phyloP scores from a whole-genome alignment of 352 stramenopile species.

The Phytophthora foliorum region DNA sequence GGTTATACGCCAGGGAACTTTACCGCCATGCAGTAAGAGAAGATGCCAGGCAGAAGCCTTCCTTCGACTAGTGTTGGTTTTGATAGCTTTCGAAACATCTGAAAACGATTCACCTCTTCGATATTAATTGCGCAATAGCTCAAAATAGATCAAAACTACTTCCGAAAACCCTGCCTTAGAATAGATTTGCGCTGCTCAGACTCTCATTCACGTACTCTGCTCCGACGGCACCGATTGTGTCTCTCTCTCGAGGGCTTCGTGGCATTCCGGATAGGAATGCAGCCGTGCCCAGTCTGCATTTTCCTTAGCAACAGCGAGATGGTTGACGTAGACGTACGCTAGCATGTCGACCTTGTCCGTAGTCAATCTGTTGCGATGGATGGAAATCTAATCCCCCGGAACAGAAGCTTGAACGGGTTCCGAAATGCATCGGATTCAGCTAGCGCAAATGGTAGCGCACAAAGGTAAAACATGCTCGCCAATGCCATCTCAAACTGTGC shows the following conservation, averaged over 20 bases:
- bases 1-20: too few relatives aligned
- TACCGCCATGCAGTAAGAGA: too few relatives aligned
- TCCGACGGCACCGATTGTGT: too few relatives aligned
- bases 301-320: not conserved
- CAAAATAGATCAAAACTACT: conserved; percentile 1
- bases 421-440: conserved; percentile 11
- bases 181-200: not conserved
- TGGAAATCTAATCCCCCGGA: conserved; percentile 5
- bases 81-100: not conserved
- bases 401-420: not conserved
- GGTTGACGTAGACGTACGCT: not conserved
- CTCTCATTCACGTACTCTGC: not conserved
- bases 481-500: conserved; percentile 15
- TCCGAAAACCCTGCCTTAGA: too few relatives aligned
- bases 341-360: not conserved
- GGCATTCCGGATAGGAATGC: not conserved
- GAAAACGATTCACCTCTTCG: not conserved
- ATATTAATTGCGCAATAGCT: conserved; percentile 1
- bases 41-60: too few relatives aligned
- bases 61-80: not conserved
- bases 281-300: not conserved
- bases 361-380: not conserved
- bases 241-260: not conserved
- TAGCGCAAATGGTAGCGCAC: conserved; percentile 6
- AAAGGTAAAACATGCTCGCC: conserved; percentile 9